A percentile compares a stretch with the other conserved stretches of the same genome.
Evolutionary conservation across 1,284 basidiomycete species (phyloP).

Genomic region (Apiotrichum laibachii): DNA sequence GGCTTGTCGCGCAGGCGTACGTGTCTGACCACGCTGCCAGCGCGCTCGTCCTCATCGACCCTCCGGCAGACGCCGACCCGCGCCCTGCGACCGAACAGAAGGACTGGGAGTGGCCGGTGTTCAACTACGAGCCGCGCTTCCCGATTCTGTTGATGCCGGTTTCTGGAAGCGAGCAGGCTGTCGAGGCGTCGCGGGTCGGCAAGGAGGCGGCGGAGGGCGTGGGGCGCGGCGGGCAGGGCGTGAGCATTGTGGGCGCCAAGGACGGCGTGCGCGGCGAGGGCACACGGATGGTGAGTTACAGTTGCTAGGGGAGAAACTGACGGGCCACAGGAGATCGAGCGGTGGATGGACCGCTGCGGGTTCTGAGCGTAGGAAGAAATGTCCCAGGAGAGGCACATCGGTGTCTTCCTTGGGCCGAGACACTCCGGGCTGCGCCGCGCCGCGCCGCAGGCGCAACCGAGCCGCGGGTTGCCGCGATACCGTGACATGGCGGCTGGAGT

Average conservation of each 20-base stretch:
- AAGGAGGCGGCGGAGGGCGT: constrained; percentile 27
- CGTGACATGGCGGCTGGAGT: no score
- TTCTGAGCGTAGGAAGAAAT: constrained; percentile 22
- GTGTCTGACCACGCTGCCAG: constrained; percentile 64
- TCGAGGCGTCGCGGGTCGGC: constrained; percentile 21
- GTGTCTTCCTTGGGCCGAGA: no score
- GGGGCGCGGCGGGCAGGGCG: constrained; percentile 44
- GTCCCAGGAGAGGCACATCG: no score
- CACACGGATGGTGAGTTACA: constrained; percentile 35
- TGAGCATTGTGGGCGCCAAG: constrained; percentile 29
- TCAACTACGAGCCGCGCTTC: constrained; percentile 64
- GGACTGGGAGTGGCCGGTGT: constrained; percentile 52
- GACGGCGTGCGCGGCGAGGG: constrained; percentile 37
- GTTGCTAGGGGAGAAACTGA: constrained; percentile 10
- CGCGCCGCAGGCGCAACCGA: no score
- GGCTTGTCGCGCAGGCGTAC: constrained; percentile 63
- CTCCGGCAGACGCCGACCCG: constrained; percentile 50
- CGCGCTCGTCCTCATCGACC: constrained; percentile 62
- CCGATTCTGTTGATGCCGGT: constrained; percentile 58
- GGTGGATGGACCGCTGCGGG: constrained; percentile 51
- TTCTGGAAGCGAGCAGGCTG: constrained; percentile 5
- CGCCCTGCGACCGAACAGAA: constrained; percentile 23
- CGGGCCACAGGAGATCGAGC: constrained; percentile 38
- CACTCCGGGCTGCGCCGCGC: no score
- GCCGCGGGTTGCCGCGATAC: no score